Conservation (phyloP, 345 rosid genomes). For the Clausena lansium region DNA sequence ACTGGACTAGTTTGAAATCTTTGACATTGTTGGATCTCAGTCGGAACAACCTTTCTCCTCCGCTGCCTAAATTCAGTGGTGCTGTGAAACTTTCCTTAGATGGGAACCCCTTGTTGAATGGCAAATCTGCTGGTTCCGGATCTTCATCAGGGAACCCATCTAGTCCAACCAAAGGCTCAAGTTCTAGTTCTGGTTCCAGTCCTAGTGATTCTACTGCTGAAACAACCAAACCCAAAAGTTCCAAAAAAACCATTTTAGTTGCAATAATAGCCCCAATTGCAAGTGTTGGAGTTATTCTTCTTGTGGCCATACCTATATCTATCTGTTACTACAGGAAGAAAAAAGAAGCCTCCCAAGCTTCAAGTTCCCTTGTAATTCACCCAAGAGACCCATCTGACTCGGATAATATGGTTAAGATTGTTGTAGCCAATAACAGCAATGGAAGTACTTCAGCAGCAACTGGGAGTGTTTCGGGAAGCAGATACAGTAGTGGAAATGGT, state of each 20-base stretch:
- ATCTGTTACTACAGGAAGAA: conserved; percentile 48
- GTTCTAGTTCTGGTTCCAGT: conserved; percentile 15
- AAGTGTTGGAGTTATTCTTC: conserved; percentile 38
- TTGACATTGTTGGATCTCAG: conserved; percentile 55
- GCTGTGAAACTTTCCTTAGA: conserved; percentile 24
- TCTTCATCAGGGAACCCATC: conserved; percentile 19
- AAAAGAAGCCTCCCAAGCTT: conserved; percentile 26
- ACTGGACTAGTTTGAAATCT: conserved; percentile 58
- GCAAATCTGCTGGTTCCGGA: conserved; percentile 21
- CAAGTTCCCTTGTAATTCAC: conserved; percentile 59
- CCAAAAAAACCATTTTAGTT: conserved; percentile 29
- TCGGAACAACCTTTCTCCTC: conserved; percentile 56
- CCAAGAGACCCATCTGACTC: conserved; percentile 66
- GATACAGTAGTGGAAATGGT: conserved; percentile 39
- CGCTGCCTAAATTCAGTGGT: conserved; percentile 43
- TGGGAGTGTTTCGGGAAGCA: conserved; percentile 55
- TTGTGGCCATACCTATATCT: conserved; percentile 43
- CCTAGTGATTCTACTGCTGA: conserved; percentile 28
- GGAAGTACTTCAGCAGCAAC: conserved; percentile 43
- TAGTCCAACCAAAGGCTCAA: conserved; percentile 16
- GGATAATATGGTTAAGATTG: conserved; percentile 54
- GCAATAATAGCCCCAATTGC: conserved; percentile 50
- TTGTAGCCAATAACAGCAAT: conserved; percentile 45
- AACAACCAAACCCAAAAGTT: conserved; percentile 20
- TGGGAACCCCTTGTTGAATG: conserved; percentile 49